phyloP scores from a whole-genome alignment of 306 rosid species.

The Rubus idaeus region DNA sequence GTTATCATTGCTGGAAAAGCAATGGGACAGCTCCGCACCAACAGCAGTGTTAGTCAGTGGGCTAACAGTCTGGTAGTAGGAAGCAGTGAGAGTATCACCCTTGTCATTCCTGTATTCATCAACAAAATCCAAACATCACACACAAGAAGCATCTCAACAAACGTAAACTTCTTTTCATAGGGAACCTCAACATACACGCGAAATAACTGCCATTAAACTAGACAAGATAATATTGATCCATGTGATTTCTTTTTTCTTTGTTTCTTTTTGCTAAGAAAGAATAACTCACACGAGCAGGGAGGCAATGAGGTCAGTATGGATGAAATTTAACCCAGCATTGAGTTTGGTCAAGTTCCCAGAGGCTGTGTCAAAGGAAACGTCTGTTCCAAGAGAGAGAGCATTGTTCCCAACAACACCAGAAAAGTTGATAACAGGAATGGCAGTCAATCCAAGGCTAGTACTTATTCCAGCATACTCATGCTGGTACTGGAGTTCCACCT shows the following conservation, averaged over 20 bases:
- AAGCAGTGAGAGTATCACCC: slow-evolving; percentile 70
- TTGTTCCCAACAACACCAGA: slow-evolving; percentile 86
- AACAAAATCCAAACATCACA: slow-evolving; percentile 12
- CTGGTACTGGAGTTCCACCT: slow-evolving; percentile 90
- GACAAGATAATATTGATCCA: neutral
- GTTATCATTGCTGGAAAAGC: slow-evolving; percentile 74
- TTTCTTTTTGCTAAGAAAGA: neutral
- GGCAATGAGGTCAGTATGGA: slow-evolving; percentile 72
- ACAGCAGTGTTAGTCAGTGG: slow-evolving; percentile 85
- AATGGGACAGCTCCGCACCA: slow-evolving; percentile 84
- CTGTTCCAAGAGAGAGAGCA: slow-evolving; percentile 66
- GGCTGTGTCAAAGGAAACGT: slow-evolving; percentile 81
- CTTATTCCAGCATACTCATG: slow-evolving; percentile 93
- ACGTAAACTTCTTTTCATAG: neutral
- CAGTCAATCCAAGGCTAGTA: slow-evolving; percentile 86
- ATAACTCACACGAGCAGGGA: slow-evolving; percentile 73
- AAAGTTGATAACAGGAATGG: slow-evolving; percentile 80
- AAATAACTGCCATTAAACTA: neutral
- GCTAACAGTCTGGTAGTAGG: slow-evolving; percentile 77
- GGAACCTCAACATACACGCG: neutral
- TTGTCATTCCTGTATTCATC: slow-evolving; percentile 65
- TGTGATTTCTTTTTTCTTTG: neutral
- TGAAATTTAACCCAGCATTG: slow-evolving; percentile 81
- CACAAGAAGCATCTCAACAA: slow-evolving; percentile 2
- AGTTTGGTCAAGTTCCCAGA: slow-evolving; percentile 70